Percentiles rank a stretch among this genome's conserved stretches.
Evolutionary conservation across 306 rosid genomes (phyloP).

Genomic region (Casuarina equisetifolia): DNA sequence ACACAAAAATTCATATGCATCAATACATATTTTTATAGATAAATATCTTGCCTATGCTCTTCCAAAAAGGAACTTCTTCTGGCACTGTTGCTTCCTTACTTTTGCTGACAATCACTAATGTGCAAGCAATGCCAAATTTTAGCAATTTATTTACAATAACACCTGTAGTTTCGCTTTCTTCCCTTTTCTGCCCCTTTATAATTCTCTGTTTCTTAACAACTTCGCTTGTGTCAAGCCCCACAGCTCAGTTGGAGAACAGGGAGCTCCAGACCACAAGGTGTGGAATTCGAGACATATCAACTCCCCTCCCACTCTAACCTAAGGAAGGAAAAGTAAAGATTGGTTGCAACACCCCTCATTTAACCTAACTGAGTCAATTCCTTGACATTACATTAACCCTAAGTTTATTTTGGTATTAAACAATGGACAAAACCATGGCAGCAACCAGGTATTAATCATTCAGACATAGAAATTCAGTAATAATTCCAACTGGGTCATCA

Average conservation of each 20-base stretch:
- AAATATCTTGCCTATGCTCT: no score
- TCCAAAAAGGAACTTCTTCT: no score
- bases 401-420: neutral
- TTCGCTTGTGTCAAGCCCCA: neutral
- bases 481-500: neutral
- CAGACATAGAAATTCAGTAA: neutral
- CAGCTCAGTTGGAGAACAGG: no score
- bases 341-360: neutral
- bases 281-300: no score
- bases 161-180: neutral
- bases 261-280: no score
- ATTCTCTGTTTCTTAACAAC: neutral
- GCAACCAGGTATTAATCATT: neutral
- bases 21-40: no score
- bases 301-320: no score
- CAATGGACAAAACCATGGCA: neutral
- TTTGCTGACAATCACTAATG: no score
- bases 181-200: neutral
- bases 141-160: neutral
- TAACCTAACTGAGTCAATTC: neutral
- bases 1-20: no score
- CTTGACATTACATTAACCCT: neutral
- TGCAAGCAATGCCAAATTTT: no score
- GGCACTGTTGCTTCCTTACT: no score
- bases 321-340: no score